Base-by-base conservation (phyloP, 2,329 filamentous ascomycete species). In the Xylariaceae sp. region DNA sequence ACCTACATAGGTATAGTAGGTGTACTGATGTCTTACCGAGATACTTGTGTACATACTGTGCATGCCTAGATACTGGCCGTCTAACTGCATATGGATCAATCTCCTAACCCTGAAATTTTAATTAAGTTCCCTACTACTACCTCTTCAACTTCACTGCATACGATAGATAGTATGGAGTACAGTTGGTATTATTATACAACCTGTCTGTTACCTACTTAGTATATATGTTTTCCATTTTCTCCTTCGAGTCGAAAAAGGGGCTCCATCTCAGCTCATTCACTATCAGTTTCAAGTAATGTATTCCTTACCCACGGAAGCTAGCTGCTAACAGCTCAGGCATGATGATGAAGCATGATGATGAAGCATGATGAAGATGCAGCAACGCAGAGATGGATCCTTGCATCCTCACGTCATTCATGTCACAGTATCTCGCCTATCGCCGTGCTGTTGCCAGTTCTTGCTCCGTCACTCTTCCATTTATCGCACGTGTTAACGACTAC, bases 101-200 rank as follows among this genome's bases (percentile, higher is more conserved):
- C 42, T 37, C 47, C 54, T 42, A 60, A 62, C 57, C 60, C 60
- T 62, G 57, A 57, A 60, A 57, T 62, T 59, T 56, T 51, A 47
- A 40, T 46, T 48, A 50, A 46, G 23, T 32, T 29, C 44, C 23
- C 44, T 46, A 12, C 19, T 26, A 7, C 32, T 4, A 16, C 32
- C 14, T 14, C 14, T 37, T 14, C 14, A 3, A 26, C 23, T 37
- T n/a, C n/a, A n/a, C 14, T 37, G 32, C 32, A 37, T 37, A 19
- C n/a, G n/a, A n/a, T n/a, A n/a, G n/a, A n/a, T n/a, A n/a, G n/a
- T n/a, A n/a, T n/a, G n/a, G n/a, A n/a, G n/a, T n/a, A n/a, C n/a
- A n/a, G n/a, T n/a, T n/a, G n/a, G n/a, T n/a, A n/a, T n/a, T n/a
- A n/a, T n/a, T n/a, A n/a, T 26, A 26, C 9, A 26, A 26, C 23